Percentiles rank a stretch among this genome's conserved stretches.
phyloP scores from a whole-genome alignment of 1,139 yeast genomes.

The Geotrichum aggregatum region DNA sequence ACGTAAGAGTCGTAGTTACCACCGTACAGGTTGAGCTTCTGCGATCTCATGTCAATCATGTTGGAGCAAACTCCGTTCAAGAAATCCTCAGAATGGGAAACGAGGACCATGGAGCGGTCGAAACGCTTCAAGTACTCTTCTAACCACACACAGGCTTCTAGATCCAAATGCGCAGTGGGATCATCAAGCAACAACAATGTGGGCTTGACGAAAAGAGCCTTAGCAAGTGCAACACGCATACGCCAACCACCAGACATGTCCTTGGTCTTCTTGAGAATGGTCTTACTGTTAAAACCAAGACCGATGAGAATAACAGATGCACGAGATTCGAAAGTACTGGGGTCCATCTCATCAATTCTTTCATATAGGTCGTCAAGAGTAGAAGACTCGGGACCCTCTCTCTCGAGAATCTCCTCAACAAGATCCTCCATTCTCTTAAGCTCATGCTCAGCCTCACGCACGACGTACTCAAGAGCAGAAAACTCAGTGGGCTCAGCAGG shows the following conservation, averaged over 20 bases:
- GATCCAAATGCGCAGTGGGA: slow-evolving; percentile 98
- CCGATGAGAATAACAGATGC: slow-evolving; percentile 95
- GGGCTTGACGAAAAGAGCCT: slow-evolving; percentile 72
- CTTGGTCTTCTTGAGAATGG: slow-evolving; percentile 86
- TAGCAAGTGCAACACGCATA: slow-evolving; percentile 86
- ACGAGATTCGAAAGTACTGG: slow-evolving; percentile 90
- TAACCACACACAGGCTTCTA: slow-evolving; percentile 99
- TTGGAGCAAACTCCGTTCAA: slow-evolving; percentile 96
- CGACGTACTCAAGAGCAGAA: slow-evolving; percentile 94
- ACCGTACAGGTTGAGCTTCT: slow-evolving; percentile 73
- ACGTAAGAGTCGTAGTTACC: slow-evolving; percentile 98
- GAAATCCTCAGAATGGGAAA: slow-evolving; percentile 99
- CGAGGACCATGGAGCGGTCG: slow-evolving; percentile 88
- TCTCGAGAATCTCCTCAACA: slow-evolving; percentile 84
- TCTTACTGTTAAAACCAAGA: slow-evolving; percentile 86
- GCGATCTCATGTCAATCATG: slow-evolving; percentile 93
- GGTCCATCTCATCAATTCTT: slow-evolving; percentile 94
- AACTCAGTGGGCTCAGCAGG: slow-evolving; percentile 93
- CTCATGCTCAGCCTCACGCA: slow-evolving; percentile 91
- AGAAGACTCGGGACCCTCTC: slow-evolving; percentile 91
- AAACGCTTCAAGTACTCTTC: slow-evolving; percentile 95
- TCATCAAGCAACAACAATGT: slow-evolving; percentile 70
- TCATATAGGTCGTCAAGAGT: slow-evolving; percentile 85
- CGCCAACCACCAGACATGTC: slow-evolving; percentile 99
- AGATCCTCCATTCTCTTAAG: slow-evolving; percentile 85